Percentiles rank a stretch among this genome's conserved stretches.
Conservation (phyloP, 805 yeast genomes). For the Wickerhamiella siamensis region DNA sequence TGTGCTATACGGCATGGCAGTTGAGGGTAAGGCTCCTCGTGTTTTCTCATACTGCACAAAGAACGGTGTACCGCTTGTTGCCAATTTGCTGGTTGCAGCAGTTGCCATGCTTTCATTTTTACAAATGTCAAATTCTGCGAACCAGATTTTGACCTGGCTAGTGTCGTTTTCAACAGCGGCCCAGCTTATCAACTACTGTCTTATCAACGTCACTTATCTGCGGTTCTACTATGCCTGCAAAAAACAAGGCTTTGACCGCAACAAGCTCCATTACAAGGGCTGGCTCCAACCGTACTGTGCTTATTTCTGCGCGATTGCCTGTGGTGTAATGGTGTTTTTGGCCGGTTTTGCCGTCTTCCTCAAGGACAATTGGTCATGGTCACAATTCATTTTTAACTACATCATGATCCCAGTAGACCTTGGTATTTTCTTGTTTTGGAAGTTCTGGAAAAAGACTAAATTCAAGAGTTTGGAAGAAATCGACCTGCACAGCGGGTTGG, state of each 20-base stretch:
- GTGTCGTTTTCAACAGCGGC: conserved; percentile 58
- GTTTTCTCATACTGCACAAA: conserved; percentile 46
- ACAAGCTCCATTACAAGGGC: conserved; percentile 35
- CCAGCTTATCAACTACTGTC: conserved; percentile 46
- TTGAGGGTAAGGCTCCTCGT: conserved; percentile 59
- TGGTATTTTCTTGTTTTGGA: conserved; percentile 37
- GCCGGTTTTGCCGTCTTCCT: conserved; percentile 61
- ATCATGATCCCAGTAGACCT: conserved; percentile 51
- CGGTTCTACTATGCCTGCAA: conserved; percentile 47
- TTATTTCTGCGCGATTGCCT: conserved; percentile 32
- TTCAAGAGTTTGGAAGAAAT: conserved; percentile 34
- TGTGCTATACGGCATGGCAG: conserved; percentile 53
- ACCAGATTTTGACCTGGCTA: conserved; percentile 56
- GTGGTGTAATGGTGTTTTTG: conserved; percentile 39
- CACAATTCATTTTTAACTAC: conserved; percentile 53
- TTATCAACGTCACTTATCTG: conserved; percentile 43
- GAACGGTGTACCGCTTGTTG: conserved; percentile 55
- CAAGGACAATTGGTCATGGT: conserved; percentile 48
- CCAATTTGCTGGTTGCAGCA: conserved; percentile 33
- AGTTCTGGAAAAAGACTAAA: conserved; percentile 35
- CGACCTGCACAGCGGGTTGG: conserved; percentile 40
- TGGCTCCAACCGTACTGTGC: conserved; percentile 50
- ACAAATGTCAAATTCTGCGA: conserved; percentile 45
- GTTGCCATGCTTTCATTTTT: conserved; percentile 55
- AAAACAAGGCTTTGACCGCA: conserved; percentile 38